These are phyloP conservation scores for Lumnitzera racemosa DNA, from an alignment of 345 rosid species.

Conservation along the genomic window DNA sequence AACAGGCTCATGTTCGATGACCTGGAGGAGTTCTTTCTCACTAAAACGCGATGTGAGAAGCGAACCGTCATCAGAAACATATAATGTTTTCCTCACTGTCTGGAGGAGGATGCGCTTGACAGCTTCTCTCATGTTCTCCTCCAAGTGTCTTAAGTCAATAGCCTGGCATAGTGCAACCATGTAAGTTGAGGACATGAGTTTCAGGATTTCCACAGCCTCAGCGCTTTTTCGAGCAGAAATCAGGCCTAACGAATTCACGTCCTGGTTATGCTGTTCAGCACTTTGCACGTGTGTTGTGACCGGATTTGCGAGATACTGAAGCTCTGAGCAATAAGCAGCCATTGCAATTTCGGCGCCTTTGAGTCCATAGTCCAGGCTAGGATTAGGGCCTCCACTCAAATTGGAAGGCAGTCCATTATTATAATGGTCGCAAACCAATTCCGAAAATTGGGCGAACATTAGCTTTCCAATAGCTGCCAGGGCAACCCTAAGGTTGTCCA, in stretches of 20 bases:
- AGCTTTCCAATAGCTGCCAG: conserved; percentile 46
- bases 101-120: conserved; percentile 23
- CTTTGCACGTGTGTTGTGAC: conserved; percentile 46
- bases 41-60: conserved; percentile 37
- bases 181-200: conserved; percentile 41
- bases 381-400: conserved; percentile 38
- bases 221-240: conserved; percentile 43
- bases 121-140: conserved; percentile 37
- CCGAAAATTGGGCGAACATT: conserved; percentile 48
- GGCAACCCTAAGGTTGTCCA: conserved; percentile 48
- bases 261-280: conserved; percentile 53
- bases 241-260: conserved; percentile 41
- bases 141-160: conserved; percentile 38
- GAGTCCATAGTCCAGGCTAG: conserved; percentile 47
- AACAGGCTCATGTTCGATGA: conserved; percentile 30
- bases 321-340: conserved; percentile 50
- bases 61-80: conserved; percentile 32
- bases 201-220: conserved; percentile 38
- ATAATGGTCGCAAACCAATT: conserved; percentile 41
- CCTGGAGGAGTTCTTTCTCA: conserved; percentile 37
- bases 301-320: conserved; percentile 43
- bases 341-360: conserved; percentile 50
- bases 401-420: conserved; percentile 52
- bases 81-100: conserved; percentile 28
- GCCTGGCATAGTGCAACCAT: conserved; percentile 50